phyloP scores from a whole-genome alignment of 306 rosid genomes.

The Argentina anserina region DNA sequence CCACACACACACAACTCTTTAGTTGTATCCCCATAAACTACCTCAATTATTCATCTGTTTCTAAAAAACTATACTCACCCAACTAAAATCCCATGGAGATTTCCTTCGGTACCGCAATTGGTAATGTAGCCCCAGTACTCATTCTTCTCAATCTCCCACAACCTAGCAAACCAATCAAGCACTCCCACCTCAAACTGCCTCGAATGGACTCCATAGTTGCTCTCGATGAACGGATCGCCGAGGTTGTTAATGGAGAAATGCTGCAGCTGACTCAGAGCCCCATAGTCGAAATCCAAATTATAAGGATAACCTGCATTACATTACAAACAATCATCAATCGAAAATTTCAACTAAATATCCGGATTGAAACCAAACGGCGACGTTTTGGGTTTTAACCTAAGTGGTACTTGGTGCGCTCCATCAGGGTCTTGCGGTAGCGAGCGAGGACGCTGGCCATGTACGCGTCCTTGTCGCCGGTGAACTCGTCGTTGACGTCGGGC shows the following conservation, averaged over 20 bases:
- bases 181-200: slow-evolving; percentile 94
- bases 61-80: slow-evolving; percentile 39
- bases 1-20: neutral
- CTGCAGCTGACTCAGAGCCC: slow-evolving; percentile 79
- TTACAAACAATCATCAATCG: too few species aligned
- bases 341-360: too few species aligned
- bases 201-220: slow-evolving; percentile 93
- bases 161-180: slow-evolving; percentile 93
- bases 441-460: slow-evolving; percentile 80
- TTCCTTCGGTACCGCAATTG: slow-evolving; percentile 98
- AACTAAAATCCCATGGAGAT: slow-evolving; percentile 79
- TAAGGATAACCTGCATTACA: slow-evolving; percentile 66
- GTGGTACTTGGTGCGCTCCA: slow-evolving; percentile 68
- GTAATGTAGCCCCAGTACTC: slow-evolving; percentile 99
- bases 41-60: neutral
- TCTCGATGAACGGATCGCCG: slow-evolving; percentile 97
- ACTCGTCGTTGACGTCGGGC: slow-evolving; percentile 70
- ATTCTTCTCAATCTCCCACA: slow-evolving; percentile 87
- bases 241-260: slow-evolving; percentile 95
- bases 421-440: slow-evolving; percentile 52
- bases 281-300: slow-evolving; percentile 92
- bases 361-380: neutral
- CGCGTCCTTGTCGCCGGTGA: slow-evolving; percentile 78
- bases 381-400: slow-evolving; percentile 36
- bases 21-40: neutral